These are phyloP conservation scores for Aureobasidium sp. DNA, from an alignment of 2,329 filamentous ascomycete genomes.

Conservation along the genomic window DNA sequence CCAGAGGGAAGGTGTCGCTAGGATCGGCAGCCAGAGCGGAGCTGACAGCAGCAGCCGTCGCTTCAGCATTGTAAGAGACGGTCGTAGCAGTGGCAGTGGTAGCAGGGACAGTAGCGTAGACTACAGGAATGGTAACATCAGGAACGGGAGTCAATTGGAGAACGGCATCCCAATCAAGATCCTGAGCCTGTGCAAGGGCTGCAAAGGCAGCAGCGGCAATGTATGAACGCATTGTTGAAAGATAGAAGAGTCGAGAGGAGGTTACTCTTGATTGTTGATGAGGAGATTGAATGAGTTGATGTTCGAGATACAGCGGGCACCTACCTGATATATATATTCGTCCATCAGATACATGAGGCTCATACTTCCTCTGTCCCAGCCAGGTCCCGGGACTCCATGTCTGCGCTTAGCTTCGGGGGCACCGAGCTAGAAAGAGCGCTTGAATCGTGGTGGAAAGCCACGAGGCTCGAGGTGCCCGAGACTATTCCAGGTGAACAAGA, in stretches of 20 bases:
- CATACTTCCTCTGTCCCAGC: background rate
- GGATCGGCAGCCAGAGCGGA: conserved; percentile 5
- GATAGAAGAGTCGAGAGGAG: background rate
- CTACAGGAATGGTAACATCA: conserved; percentile 11
- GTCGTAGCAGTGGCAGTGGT: conserved; percentile 9
- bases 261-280: conserved; percentile 2
- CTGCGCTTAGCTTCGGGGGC: conserved; percentile 4
- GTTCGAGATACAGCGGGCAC: background rate
- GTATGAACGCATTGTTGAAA: conserved; percentile 2
- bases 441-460: conserved; percentile 7
- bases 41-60: conserved; percentile 9
- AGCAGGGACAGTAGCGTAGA: conserved; percentile 8
- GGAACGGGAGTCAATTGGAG: background rate
- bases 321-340: background rate
- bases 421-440: background rate
- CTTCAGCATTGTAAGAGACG: background rate
- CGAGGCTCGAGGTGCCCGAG: background rate
- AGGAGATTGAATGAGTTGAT: background rate
- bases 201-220: conserved; percentile 10
- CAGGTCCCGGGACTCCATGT: background rate
- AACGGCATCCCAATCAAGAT: conserved; percentile 18
- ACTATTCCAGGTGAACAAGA: conserved; percentile 3
- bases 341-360: background rate
- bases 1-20: background rate
- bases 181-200: conserved; percentile 16